Percentiles rank a stretch among this genome's conserved stretches.
These are phyloP conservation scores for Suillus fuscotomentosus DNA, from an alignment of 768 basidiomycete species.

Conservation along the genomic window DNA sequence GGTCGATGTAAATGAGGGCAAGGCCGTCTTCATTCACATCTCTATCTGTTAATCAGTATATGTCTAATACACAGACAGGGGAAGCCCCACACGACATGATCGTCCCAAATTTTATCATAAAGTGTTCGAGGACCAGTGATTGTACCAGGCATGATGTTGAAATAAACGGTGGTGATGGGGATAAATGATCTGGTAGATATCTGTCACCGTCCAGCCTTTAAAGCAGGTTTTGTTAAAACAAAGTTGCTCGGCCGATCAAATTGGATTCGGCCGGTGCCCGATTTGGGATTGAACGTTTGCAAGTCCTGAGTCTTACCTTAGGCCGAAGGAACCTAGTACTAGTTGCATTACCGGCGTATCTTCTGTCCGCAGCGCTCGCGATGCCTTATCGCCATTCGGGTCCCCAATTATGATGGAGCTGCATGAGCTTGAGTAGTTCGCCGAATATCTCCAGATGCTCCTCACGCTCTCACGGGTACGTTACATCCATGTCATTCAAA, in stretches of 20 bases:
- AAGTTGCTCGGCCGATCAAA: neutral
- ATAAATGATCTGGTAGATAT: conserved; percentile 4
- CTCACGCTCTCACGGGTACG: neutral
- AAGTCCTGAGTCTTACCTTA: too few relatives aligned
- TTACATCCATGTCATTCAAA: neutral
- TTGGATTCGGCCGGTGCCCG: neutral
- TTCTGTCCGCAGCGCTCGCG: conserved; percentile 1
- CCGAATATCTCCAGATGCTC: neutral
- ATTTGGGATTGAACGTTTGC: neutral
- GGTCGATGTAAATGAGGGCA: conserved; percentile 81
- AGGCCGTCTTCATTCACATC: conserved; percentile 73
- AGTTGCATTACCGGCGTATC: neutral
- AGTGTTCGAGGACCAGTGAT: conserved; percentile 74
- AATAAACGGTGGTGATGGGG: conserved; percentile 5
- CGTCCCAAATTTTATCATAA: conserved; percentile 98
- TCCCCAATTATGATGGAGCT: neutral
- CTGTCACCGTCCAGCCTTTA: neutral
- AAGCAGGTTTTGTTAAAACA: conserved; percentile 6
- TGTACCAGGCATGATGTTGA: conserved; percentile 50
- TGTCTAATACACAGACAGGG: conserved; percentile 8
- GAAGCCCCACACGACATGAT: conserved; percentile 81
- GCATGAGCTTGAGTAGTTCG: neutral
- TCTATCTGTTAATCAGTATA: conserved; percentile 35
- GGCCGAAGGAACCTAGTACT: too few relatives aligned
- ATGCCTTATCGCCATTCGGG: neutral